Base-by-base conservation (phyloP, 106 monocot genomes). In the Dioscorea alata region DNA sequence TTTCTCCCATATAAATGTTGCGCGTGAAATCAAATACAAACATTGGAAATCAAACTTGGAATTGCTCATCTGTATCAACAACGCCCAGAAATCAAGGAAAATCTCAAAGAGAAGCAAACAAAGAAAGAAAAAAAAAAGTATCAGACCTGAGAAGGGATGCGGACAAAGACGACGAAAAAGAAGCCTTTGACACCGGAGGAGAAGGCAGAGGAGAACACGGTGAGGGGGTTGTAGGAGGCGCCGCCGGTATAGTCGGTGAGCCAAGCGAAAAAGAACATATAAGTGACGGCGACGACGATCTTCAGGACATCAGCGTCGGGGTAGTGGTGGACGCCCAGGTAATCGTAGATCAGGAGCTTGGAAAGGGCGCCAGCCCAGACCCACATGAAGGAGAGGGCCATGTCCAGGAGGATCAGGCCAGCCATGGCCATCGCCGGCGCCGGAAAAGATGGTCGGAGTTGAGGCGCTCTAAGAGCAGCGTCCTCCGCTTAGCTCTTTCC, bases 211-310 rank as follows among this genome's bases (percentile, higher is more conserved):
- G 79, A 70, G 48, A 99, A 81, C 24, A 93, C 82, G 48, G 81
- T 85, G 32, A 99, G 79, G 18, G 99, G 99, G 73, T 99, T 99
- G 63, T 88, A 90, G 34, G 99, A 63, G 0, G 69, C 99, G 7
- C 99, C 99, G 1, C 71, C 19, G 23, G 85, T 83, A 65, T 78
- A 14, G 2, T 59, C 62, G 28, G 75, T 81, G 10, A 93, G 75
- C 90, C 86, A 83, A 34, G 93, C 93, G 65, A 99, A 99, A 65
- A 99, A 58, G 83, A 87, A 99, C 93, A 93, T 90, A 72, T 77
- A 81, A 23, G 67, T 18, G 20, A 99, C 66, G 18, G 81, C 69
- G 75, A 90, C 76, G 8, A 77, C 69, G 28, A 73, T 42, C 71
- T 79, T 86, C 60, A 85, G 75, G 49, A 66, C 53, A 48, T 99